Base-by-base conservation (phyloP, 768 basidiomycete genomes). In the Lentinula boryana region DNA sequence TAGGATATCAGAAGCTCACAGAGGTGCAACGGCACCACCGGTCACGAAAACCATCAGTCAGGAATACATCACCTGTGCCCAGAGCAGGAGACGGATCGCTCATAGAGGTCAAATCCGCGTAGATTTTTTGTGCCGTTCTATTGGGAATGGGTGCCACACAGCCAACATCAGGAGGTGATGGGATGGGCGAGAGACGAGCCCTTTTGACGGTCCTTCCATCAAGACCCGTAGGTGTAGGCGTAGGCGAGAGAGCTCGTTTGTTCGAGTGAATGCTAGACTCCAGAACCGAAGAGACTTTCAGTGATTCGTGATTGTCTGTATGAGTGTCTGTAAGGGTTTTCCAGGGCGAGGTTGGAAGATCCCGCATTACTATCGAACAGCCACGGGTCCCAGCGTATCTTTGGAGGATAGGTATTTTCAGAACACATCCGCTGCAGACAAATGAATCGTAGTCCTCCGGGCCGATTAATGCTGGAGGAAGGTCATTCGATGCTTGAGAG, bases 11-110 rank as follows among this genome's bases (percentile, higher is more conserved):
- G 38, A 63, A 49, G 68, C 80, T 67, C 56, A 90, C 91, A 49
- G 74, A 72, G 58, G 73, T 68, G 65, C 92, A 94, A 49, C 76
- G 81, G 70, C 92, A 93, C 92, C 92, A 93, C n/a, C 85, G 79
- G 41, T 84, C 76, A 61, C 89, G 82, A 74, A 86, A 93, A 16
- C 84, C 86, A 21, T 87, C 83, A 0, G 83, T 84, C 50, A 93
- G 75, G 71, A 93, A 93, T 33, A 92, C 68, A 65, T 93, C 92
- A 0, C 90, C 89, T 3, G 80, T 74, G 31, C 89, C 84, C 15
- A 84, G 68, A 44, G 70, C 70, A 9, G 66, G 57, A 55, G 71
- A 70, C 27, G 66, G 51, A 10, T 62, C 66, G 27, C 63, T 62
- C 18, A 68, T 58, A 35, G 65, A 56, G 54, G 62, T 65, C 58